Percentiles rank a stretch among this genome's conserved stretches.
phyloP scores from a whole-genome alignment of 148 eudicot species.

The Vaccinium darrowii region DNA sequence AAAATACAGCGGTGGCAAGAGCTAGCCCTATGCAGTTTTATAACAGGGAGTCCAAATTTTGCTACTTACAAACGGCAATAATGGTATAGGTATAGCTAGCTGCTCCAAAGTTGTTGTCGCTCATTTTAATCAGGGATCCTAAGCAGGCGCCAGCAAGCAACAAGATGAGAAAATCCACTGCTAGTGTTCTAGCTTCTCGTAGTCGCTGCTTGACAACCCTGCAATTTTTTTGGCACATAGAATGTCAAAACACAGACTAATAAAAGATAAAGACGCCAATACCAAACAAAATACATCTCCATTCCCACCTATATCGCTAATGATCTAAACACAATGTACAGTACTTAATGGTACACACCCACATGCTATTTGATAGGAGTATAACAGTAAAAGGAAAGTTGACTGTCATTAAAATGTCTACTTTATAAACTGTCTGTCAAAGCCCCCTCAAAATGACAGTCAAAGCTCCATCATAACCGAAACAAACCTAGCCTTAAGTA shows the following conservation, averaged over 20 bases:
- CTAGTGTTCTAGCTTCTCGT: conserved; percentile 58
- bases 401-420: neutral
- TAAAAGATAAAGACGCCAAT: neutral
- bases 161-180: conserved; percentile 57
- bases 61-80: conserved; percentile 66
- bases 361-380: neutral
- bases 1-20: neutral
- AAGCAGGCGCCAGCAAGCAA: conserved; percentile 66
- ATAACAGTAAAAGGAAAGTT: neutral
- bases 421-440: neutral
- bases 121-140: conserved; percentile 52
- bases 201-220: conserved; percentile 61
- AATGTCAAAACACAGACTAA: conserved; percentile 7
- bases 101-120: conserved; percentile 51
- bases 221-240: neutral
- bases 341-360: neutral
- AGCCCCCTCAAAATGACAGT: neutral
- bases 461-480: neutral
- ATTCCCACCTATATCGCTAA: neutral
- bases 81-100: conserved; percentile 56
- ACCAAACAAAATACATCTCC: neutral
- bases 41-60: neutral
- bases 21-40: neutral
- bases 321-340: neutral
- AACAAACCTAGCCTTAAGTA: neutral